phyloP scores from a whole-genome alignment of 108 stramenopile species.

The Pseudonitzschia multiseries region DNA sequence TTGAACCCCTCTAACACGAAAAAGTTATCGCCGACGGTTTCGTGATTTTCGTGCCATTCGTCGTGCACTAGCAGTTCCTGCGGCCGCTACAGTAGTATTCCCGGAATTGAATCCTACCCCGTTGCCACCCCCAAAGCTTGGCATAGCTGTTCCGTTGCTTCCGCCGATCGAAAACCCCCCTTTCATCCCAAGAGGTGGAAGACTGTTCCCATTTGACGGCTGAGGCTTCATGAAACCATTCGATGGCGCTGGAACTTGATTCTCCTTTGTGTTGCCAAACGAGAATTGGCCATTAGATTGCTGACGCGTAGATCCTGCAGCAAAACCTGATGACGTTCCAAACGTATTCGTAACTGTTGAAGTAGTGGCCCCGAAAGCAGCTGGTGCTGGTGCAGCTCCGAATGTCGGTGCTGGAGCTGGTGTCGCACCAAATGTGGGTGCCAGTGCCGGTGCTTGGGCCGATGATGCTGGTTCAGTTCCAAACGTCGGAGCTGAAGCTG shows the following conservation, averaged over 20 bases:
- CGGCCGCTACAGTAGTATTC: not conserved
- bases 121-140: not conserved
- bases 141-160: not conserved
- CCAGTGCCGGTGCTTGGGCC: not conserved
- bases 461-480: not conserved
- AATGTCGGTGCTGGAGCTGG: slow-evolving; percentile 3
- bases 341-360: not conserved
- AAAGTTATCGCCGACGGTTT: not conserved
- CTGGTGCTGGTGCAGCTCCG: not conserved
- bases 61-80: not conserved
- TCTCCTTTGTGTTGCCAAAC: slow-evolving; percentile 15
- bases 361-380: not conserved
- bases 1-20: not conserved
- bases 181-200: not conserved
- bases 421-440: not conserved
- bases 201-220: not conserved
- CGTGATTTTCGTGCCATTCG: not conserved
- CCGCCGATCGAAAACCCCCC: not conserved
- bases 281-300: not conserved
- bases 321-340: not conserved
- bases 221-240: slow-evolving; percentile 8
- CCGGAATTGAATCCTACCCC: not conserved
- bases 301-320: not conserved
- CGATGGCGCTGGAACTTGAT: slow-evolving; percentile 8
- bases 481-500: not conserved